Conservation (phyloP, 2,329 filamentous ascomycete species). For the Clonostachys byssicola region DNA sequence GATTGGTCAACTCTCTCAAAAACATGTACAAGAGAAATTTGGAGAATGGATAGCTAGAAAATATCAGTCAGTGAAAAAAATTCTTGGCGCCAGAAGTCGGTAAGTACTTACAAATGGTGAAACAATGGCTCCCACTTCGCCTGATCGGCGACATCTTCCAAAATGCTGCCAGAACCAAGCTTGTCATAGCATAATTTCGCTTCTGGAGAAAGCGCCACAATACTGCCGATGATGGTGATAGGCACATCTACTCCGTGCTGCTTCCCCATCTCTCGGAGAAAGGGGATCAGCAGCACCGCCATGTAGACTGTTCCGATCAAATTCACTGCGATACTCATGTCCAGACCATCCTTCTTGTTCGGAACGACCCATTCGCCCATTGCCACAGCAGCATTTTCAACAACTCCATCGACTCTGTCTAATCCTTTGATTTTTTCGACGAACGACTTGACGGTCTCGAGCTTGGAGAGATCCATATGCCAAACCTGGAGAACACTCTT, state of each 20-base stretch:
- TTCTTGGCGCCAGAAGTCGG: too few species aligned
- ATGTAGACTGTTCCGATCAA: slow-evolving; percentile 23
- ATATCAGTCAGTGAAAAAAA: too few species aligned
- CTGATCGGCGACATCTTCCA: slow-evolving; percentile 1
- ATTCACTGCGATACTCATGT: slow-evolving; percentile 38
- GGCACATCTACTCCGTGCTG: background rate
- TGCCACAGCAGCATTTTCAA: slow-evolving; percentile 31
- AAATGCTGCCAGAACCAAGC: background rate
- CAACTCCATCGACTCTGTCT: slow-evolving; percentile 24
- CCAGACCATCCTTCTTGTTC: slow-evolving; percentile 31
- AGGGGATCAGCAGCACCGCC: background rate
- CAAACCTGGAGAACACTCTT: slow-evolving; percentile 32
- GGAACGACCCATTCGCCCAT: slow-evolving; percentile 7
- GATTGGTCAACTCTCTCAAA: slow-evolving; percentile 23
- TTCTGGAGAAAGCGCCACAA: background rate
- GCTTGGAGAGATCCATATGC: slow-evolving; percentile 35
- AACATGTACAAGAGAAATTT: slow-evolving; percentile 22
- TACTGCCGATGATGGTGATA: background rate
- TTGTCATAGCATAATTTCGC: background rate
- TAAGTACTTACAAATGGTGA: too few species aligned
- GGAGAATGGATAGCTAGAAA: slow-evolving; percentile 15
- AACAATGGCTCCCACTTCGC: too few species aligned
- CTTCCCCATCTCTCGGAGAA: background rate
- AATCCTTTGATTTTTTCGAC: slow-evolving; percentile 11
- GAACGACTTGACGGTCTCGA: slow-evolving; percentile 28